These are phyloP conservation scores for Aspergillus ustus DNA, from an alignment of 2,329 filamentous ascomycete genomes.

Conservation along the genomic window DNA sequence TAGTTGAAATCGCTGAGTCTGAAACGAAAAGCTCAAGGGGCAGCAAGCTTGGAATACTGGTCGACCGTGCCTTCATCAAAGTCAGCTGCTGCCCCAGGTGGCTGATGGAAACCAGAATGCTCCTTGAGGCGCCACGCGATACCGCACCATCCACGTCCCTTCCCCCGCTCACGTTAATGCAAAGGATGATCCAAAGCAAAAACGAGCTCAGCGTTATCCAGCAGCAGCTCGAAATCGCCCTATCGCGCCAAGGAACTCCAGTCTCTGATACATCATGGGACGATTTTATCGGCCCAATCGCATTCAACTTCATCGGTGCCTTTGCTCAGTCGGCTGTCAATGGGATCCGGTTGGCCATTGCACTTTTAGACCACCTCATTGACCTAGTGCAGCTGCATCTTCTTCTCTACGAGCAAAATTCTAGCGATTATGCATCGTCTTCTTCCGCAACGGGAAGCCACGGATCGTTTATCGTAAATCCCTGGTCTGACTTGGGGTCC, in stretches of 20 bases:
- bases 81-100: neutral
- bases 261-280: constrained; percentile 5
- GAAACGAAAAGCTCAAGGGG: neutral
- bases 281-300: constrained; percentile 17
- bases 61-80: constrained; percentile 12
- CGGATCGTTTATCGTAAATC: neutral
- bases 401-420: neutral
- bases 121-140: neutral
- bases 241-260: neutral
- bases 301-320: constrained; percentile 14
- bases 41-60: constrained; percentile 7
- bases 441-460: neutral
- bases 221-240: constrained; percentile 2
- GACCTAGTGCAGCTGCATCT: constrained; percentile 11
- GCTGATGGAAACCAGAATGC: neutral
- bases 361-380: constrained; percentile 19
- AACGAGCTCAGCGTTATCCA: neutral
- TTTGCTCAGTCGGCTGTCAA: constrained; percentile 18
- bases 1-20: neutral
- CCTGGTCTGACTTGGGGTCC: constrained; percentile 2
- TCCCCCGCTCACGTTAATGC: neutral
- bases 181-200: neutral
- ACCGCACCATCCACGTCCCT: neutral
- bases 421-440: neutral
- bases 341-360: constrained; percentile 20